Conservation (phyloP, 2,329 filamentous ascomycete species). For the Aspergillus puulaauensis region DNA sequence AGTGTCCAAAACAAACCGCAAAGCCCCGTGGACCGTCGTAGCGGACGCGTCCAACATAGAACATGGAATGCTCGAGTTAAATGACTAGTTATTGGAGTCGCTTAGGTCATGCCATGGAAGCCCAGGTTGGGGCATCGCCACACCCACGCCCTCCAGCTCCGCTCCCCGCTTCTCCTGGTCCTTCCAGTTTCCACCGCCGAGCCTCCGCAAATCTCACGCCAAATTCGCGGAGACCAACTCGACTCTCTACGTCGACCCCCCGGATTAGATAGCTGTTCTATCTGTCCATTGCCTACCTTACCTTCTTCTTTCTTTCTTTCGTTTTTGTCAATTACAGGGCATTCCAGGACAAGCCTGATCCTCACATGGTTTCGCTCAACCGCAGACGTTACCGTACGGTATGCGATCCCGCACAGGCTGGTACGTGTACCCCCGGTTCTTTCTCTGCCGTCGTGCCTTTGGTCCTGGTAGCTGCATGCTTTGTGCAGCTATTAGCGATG, state of each 20-base stretch:
- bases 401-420: conserved; percentile 48
- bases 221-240: conserved; percentile 1
- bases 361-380: conserved; percentile 28
- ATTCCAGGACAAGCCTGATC: not conserved
- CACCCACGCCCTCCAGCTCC: not conserved
- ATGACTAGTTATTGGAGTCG: not conserved
- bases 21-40: not conserved
- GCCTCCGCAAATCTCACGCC: conserved; percentile 5
- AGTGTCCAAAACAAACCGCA: not conserved
- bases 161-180: conserved; percentile 5
- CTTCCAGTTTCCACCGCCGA: conserved; percentile 3
- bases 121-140: not conserved
- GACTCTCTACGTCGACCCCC: not conserved
- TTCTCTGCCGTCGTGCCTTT: not conserved
- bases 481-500: not conserved
- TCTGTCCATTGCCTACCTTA: not conserved
- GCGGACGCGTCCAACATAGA: not conserved
- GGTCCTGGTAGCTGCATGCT: not conserved
- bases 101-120: not conserved
- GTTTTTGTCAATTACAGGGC: conserved; percentile 2
- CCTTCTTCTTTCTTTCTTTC: conserved; percentile 4
- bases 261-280: not conserved
- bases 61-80: not conserved
- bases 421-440: conserved; percentile 26
- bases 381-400: conserved; percentile 27